Percentiles rank a stretch among this genome's conserved stretches.
Conservation (phyloP, 495 filamentous ascomycete genomes). For the Penicillium silybi region DNA sequence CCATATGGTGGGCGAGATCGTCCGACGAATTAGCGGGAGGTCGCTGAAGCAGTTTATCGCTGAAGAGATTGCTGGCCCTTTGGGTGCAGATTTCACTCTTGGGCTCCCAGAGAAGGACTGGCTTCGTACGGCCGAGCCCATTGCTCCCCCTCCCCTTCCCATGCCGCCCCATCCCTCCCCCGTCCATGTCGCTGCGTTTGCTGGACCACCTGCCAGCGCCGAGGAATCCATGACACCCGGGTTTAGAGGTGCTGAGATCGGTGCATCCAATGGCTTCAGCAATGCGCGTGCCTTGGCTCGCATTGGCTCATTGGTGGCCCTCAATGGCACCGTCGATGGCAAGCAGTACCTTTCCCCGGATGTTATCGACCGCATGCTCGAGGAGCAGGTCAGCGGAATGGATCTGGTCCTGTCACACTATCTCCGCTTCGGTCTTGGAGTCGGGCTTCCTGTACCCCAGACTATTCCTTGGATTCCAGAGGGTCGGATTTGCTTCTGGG, state of each 20-base stretch:
- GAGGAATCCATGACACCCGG: conserved; percentile 5
- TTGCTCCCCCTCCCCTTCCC: conserved; percentile 9
- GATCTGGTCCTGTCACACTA: conserved; percentile 29
- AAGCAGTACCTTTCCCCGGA: conserved; percentile 25
- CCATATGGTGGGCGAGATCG: conserved; percentile 36
- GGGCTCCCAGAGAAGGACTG: conserved; percentile 29
- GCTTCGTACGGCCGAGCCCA: conserved; percentile 26
- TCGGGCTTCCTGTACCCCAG: conserved; percentile 21
- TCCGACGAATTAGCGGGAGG: conserved; percentile 36
- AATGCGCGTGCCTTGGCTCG: conserved; percentile 34
- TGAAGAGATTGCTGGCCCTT: conserved; percentile 35
- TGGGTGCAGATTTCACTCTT: conserved; percentile 39
- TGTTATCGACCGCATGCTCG: conserved; percentile 33
- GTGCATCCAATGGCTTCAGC: conserved; percentile 27
- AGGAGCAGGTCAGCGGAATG: conserved; percentile 31
- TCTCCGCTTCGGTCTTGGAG: conserved; percentile 35
- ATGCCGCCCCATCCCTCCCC: too few species aligned
- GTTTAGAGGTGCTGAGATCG: conserved; percentile 25
- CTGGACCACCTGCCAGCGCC: conserved; percentile 4
- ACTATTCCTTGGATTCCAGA: conserved; percentile 24
- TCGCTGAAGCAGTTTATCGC: conserved; percentile 35
- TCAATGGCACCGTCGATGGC: conserved; percentile 28
- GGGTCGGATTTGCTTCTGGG: conserved; percentile 37
- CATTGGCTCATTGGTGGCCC: conserved; percentile 29
- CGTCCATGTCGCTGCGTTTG: conserved; percentile 11